Base-by-base conservation (phyloP, 169 alveolate genomes). In the Cryptosporidium canis region DNA sequence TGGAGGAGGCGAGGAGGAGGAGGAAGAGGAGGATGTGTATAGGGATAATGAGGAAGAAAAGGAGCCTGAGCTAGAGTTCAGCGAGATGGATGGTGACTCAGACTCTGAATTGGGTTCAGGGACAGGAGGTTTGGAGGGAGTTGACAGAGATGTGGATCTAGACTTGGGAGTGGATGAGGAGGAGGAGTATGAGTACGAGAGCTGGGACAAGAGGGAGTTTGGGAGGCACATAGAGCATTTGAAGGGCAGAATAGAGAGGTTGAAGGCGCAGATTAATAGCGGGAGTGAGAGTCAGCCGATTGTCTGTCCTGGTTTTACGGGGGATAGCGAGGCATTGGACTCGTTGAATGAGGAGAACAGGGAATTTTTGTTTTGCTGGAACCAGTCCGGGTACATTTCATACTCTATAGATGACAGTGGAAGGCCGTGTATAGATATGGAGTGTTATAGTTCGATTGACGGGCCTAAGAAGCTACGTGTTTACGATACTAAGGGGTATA, bases 281-380 rank as follows among this genome's bases (percentile, higher is more conserved):
- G 61, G 43, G 16, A 77, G 61, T 37, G 72, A 61, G 31, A 55
- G 72, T 14, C 87, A 77, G 9, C 29, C 21, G 6, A 55, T 64
- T 7, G 72, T 77, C 33, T 33, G 14, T 24, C 87, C 87, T 41
- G 87, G 87, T 2, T 77, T 24, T 58, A 77, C 87, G 2, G 84
- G 84, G 29, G 87, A 61, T 16, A 18, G n/a, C 18, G 87, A 41
- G 11, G 39, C 6, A 1, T 14, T 39, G 33, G 72, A 77, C 43
- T 61, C 87, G 24, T 58, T 77, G n/a, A 77, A 56, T 41, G 72
- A 77, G 43, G 87, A 61, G 5, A 77, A 77, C 27, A 77, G 43
- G 24, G 87, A 77, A 35, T 55, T 35, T 77, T 77, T 77, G 51
- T 77, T 29, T 14, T 77, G 87, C 27, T 77, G 87, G 87, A 77